Evolutionary conservation across 1,284 basidiomycete species (phyloP), one percentile per base, ranked within the genome.

Genomic region (Phenoliferia sp.): DNA sequence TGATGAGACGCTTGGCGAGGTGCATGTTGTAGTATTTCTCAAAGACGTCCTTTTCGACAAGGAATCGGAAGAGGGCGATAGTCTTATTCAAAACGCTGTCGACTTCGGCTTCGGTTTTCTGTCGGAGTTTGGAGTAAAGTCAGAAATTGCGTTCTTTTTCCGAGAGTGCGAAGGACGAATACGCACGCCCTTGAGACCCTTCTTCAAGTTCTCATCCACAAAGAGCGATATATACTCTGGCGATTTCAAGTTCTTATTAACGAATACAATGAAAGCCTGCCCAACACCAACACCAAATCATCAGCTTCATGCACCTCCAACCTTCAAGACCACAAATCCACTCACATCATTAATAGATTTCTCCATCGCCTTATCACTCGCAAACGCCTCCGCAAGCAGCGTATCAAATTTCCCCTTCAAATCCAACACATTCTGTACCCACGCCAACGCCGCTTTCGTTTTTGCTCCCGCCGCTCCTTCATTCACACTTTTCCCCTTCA

Each of bases 21-120:
- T 99, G 96, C 29, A 85, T 85, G 81, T 99, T 99, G 83, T 99
- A 99, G 80, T 99, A 99, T 31, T 92, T 86, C 80, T 99, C 96
- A 77, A 99, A 99, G 29, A 94, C 87, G 78, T 99, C 96, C 81
- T 98, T 99, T 80, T 99, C 94, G 12, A 88, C 85, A 68, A 99
- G 84, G 81, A 89, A 99, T 65, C 96, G 86, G 86, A 99, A 99
- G 32, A 99, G 85, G 2, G 88, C 90, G 77, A 98, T 95, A 0
- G 95, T 96, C 81, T 95, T 96, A 77, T 96, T 92, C 66, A 99
- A 81, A 4, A 96, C 86, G 36, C 77, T 78, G 74, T 99, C 95
- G 57, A 98, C 88, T 76, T 99, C 96, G 36, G 85, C 84, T 66
- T 99, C 96, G 19, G 90, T 88, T 91, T 97, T 97, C 93, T 96